Percentiles rank a stretch among this genome's conserved stretches.
Conservation (phyloP, 805 yeast species). For the Metschnikowia cerradonensis region DNA sequence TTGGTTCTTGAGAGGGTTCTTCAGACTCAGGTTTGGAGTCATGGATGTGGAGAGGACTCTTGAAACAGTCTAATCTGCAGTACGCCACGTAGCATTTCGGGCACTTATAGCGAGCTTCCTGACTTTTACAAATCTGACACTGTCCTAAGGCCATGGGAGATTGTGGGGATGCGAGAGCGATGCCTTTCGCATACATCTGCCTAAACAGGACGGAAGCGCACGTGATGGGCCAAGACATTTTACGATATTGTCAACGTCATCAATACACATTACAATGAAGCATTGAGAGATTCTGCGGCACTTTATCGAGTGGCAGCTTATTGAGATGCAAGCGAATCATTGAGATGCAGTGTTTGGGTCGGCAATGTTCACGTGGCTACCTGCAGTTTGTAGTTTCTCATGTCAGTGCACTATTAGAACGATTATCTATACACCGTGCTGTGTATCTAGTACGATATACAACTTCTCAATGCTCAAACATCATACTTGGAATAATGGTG, state of each 20-base stretch:
- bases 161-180: neutral
- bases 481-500: no score
- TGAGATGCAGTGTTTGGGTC: no score
- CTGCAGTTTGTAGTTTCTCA: neutral
- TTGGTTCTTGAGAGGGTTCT: no score
- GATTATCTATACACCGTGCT: neutral
- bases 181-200: neutral
- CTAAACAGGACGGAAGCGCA: neutral
- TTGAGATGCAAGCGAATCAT: no score
- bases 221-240: neutral
- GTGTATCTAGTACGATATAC: no score
- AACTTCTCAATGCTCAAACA: no score
- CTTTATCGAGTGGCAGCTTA: no score
- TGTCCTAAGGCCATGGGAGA: constrained; percentile 15
- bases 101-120: constrained; percentile 50
- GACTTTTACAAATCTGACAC: constrained; percentile 38
- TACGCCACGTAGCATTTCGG: constrained; percentile 46
- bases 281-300: no score
- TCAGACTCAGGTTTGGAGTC: no score
- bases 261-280: no score
- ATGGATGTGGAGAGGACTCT: constrained; percentile 25
- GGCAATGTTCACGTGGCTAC: neutral
- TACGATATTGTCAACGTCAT: no score
- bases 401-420: neutral
- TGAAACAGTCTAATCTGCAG: constrained; percentile 64